phyloP scores from a whole-genome alignment of 352 stramenopile genomes.

The Blastocystis sp. region DNA sequence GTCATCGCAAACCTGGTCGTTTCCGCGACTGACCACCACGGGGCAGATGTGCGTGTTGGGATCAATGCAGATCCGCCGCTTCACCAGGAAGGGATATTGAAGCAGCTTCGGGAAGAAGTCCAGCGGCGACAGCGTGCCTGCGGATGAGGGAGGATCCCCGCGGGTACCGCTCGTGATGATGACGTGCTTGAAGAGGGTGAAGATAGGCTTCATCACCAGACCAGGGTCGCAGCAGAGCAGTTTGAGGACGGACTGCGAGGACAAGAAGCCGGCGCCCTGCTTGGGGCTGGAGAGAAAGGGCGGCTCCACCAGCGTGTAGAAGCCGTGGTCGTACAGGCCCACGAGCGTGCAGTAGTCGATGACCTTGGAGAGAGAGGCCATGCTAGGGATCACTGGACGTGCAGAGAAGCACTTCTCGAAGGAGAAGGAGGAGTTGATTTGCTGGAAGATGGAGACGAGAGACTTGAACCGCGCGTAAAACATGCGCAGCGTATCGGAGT shows the following conservation, averaged over 20 bases:
- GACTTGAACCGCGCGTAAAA: slow-evolving; percentile 93
- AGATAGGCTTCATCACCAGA: slow-evolving; percentile 94
- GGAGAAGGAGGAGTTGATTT: not conserved
- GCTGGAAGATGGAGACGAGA: slow-evolving; percentile 84
- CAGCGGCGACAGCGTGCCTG: slow-evolving; percentile 93
- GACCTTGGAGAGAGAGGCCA: slow-evolving; percentile 29
- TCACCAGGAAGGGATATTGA: slow-evolving; percentile 92
- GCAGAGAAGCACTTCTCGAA: slow-evolving; percentile 79
- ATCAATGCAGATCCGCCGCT: slow-evolving; percentile 93
- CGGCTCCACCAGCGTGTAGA: slow-evolving; percentile 19
- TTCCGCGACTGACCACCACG: slow-evolving; percentile 92
- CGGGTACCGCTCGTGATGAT: slow-evolving; percentile 78
- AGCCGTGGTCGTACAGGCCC: slow-evolving; percentile 72
- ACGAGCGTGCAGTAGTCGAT: slow-evolving; percentile 71
- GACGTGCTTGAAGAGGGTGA: slow-evolving; percentile 87
- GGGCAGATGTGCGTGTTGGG: slow-evolving; percentile 90
- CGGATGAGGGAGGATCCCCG: slow-evolving; percentile 75
- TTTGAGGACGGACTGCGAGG: slow-evolving; percentile 81
- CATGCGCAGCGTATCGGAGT: slow-evolving; percentile 94
- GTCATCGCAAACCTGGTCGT: slow-evolving; percentile 81
- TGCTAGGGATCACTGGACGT: slow-evolving; percentile 78
- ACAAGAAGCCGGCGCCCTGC: not conserved
- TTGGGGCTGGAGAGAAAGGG: not conserved
- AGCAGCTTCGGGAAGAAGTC: slow-evolving; percentile 97
- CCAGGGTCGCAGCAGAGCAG: slow-evolving; percentile 93